phyloP scores from a whole-genome alignment of 192 early-diverging fungal genomes.

The Obelidium mucronatum region DNA sequence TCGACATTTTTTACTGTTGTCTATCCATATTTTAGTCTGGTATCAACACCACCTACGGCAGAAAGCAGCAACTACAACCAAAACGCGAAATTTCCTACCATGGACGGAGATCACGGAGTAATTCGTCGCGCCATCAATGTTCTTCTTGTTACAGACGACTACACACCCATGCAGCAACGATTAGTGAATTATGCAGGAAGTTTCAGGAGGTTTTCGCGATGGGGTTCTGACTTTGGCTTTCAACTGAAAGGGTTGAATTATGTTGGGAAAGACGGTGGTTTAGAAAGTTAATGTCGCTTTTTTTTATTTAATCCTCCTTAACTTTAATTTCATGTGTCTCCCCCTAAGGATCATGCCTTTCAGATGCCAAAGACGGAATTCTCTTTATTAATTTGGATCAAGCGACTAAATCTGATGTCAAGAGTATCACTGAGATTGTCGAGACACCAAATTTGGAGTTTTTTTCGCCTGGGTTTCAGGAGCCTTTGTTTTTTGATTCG shows the following conservation, averaged over 20 bases:
- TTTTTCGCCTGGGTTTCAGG: neutral
- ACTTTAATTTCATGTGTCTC: no score
- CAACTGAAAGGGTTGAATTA: no score
- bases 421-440: neutral
- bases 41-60: neutral
- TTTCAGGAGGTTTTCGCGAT: neutral
- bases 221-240: neutral
- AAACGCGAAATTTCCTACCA: neutral
- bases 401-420: neutral
- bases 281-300: no score
- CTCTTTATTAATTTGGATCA: constrained; percentile 15
- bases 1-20: neutral
- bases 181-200: neutral
- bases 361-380: constrained; percentile 10
- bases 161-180: neutral
- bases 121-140: neutral
- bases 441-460: no score
- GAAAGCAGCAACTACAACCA: neutral
- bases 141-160: neutral
- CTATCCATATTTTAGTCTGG: neutral
- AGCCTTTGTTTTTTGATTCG: constrained; percentile 2
- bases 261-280: no score
- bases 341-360: neutral
- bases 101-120: no score
- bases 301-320: no score